Evolutionary conservation across 345 rosid genomes (phyloP).

Genomic region (Stellera chamaejasme): DNA sequence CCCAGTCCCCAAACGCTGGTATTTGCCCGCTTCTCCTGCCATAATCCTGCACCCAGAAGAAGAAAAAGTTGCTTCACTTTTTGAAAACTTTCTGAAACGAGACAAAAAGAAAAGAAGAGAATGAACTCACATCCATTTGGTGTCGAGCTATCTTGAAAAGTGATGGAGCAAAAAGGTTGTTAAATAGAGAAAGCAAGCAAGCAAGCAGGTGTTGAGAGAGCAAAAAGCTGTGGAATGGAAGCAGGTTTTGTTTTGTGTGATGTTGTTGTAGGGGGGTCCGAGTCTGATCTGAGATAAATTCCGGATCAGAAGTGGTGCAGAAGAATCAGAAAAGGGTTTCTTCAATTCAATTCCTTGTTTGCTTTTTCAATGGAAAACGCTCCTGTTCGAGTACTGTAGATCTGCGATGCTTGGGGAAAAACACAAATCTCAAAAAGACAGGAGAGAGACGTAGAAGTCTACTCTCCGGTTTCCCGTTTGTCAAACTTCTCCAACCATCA

Average conservation of each 20-base stretch:
- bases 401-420: too few relatives aligned
- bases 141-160: background rate
- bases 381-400: too few relatives aligned
- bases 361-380: background rate
- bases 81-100: background rate
- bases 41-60: conserved; percentile 16
- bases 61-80: background rate
- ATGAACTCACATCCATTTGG: conserved; percentile 18
- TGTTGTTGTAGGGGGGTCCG: background rate
- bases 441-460: too few relatives aligned
- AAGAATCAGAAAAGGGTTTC: conserved; percentile 21
- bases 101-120: background rate
- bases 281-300: conserved; percentile 13
- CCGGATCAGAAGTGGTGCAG: conserved; percentile 12
- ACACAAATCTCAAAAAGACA: too few relatives aligned
- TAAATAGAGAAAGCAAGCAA: too few relatives aligned
- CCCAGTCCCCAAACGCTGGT: conserved; percentile 94
- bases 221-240: background rate
- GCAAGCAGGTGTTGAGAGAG: background rate
- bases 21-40: conserved; percentile 72
- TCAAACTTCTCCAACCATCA: too few relatives aligned
- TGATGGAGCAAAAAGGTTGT: background rate
- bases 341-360: conserved; percentile 12
- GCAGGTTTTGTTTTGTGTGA: background rate
- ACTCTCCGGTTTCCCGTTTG: too few relatives aligned